phyloP scores from a whole-genome alignment of 1,284 basidiomycete genomes.

The Ustilago xerochloae region DNA sequence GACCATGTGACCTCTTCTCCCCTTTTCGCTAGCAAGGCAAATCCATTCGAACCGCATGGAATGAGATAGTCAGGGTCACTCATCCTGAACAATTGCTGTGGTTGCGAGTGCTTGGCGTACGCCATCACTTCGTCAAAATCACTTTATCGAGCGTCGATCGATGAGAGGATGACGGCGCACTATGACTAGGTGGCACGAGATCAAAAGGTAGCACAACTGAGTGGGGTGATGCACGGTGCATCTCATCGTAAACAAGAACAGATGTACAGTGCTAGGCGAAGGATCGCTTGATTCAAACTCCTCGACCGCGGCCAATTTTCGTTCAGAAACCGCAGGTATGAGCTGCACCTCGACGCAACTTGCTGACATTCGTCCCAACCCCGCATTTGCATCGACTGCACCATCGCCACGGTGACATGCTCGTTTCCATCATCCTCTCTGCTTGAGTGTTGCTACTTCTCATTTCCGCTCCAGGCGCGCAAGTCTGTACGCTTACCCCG shows the following conservation, averaged over 20 bases:
- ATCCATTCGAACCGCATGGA: no score
- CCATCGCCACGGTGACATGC: not conserved
- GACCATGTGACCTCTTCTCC: not conserved
- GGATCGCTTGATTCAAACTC: not conserved
- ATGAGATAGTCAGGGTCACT: no score
- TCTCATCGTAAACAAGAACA: no score
- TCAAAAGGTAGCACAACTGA: not conserved
- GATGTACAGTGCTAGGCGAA: no score
- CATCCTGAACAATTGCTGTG: not conserved
- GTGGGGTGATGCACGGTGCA: not conserved
- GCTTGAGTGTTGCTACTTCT: no score
- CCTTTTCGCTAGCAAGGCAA: no score
- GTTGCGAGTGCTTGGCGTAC: slow-evolving; percentile 1
- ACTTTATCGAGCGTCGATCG: not conserved
- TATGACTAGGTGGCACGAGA: not conserved
- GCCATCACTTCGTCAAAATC: not conserved
- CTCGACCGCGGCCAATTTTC: not conserved
- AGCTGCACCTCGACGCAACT: not conserved
- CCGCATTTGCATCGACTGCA: no score
- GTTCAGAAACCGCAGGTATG: not conserved
- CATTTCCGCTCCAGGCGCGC: no score
- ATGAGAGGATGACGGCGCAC: not conserved
- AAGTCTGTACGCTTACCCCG: no score
- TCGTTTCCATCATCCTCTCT: not conserved
- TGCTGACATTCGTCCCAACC: not conserved